These are phyloP conservation scores for Chrysopogon serrulatus DNA, from an alignment of 176 grass and related monocot species.

Conservation along the genomic window DNA sequence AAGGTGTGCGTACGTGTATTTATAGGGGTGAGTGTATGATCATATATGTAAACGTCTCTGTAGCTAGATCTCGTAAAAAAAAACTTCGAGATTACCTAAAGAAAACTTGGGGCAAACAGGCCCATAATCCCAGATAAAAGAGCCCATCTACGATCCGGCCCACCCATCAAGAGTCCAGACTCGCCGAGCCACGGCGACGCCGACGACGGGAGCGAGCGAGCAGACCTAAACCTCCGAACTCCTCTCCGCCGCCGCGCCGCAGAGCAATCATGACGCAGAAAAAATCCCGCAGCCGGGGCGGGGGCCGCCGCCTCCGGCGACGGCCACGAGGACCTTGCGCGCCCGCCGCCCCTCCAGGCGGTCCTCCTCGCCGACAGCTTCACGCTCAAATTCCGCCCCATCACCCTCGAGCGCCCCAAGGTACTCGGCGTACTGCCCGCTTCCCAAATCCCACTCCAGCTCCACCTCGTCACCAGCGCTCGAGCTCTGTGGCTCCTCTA, in stretches of 20 bases:
- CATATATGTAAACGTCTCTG: no score
- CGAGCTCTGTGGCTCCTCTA: neutral
- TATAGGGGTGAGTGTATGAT: no score
- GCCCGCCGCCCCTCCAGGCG: slow-evolving; percentile 70
- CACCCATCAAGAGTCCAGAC: neutral
- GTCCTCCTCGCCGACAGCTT: slow-evolving; percentile 94
- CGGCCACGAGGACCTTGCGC: slow-evolving; percentile 68
- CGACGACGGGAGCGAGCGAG: slow-evolving; percentile 23
- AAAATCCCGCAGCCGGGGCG: slow-evolving; percentile 44
- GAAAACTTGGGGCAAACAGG: neutral
- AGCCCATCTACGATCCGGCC: neutral
- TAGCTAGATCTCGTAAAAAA: no score
- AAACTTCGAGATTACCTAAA: no score
- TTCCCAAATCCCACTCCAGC: neutral
- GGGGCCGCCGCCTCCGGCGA: slow-evolving; percentile 36
- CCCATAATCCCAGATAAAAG: neutral
- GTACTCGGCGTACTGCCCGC: slow-evolving; percentile 55
- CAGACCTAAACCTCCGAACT: slow-evolving; percentile 34
- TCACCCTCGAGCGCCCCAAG: slow-evolving; percentile 95
- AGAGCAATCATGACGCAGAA: slow-evolving; percentile 58
- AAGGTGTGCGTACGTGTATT: no score
- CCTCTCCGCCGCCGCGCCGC: slow-evolving; percentile 9
- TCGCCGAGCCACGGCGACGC: slow-evolving; percentile 14
- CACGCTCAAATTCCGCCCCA: slow-evolving; percentile 78
- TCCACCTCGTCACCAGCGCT: neutral